Conservation (phyloP, 2,329 filamentous ascomycete genomes). For the Diaporthe longicolla region DNA sequence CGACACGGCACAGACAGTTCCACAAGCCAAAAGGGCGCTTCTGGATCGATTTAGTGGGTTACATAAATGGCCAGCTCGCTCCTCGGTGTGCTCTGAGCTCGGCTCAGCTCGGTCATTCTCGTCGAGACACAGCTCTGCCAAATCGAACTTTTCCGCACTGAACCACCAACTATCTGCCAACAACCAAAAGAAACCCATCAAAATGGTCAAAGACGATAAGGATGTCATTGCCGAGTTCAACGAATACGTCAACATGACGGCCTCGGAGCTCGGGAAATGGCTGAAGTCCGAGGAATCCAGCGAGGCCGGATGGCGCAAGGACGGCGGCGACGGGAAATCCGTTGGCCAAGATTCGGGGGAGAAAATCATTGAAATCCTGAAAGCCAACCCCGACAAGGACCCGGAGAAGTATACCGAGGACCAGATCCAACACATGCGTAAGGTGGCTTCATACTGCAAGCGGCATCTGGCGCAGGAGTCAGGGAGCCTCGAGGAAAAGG, state of each 20-base stretch:
- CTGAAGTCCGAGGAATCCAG: constrained; percentile 70
- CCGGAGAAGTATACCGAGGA: constrained; percentile 69
- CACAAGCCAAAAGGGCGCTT: constrained; percentile 5
- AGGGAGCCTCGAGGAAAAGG: constrained; percentile 68
- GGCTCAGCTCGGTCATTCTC: neutral
- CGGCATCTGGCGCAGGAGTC: constrained; percentile 76
- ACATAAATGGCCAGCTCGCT: neutral
- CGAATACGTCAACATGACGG: constrained; percentile 75
- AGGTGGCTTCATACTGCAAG: constrained; percentile 76
- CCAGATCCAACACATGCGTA: constrained; percentile 71
- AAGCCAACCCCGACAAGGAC: constrained; percentile 72
- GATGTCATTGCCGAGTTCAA: constrained; percentile 71
- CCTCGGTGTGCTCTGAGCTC: neutral
- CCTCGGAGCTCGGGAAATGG: constrained; percentile 73
- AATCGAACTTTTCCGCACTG: neutral
- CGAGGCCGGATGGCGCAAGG: constrained; percentile 72
- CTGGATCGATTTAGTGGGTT: neutral
- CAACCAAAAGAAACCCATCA: neutral
- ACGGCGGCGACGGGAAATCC: constrained; percentile 70
- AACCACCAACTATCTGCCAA: too few relatives aligned
- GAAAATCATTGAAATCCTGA: constrained; percentile 74
- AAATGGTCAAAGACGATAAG: constrained; percentile 47
- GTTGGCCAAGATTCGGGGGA: constrained; percentile 75
- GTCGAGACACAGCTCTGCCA: neutral
- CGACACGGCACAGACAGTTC: constrained; percentile 33